Conservation (phyloP, 2,329 filamentous ascomycete species). For the Sarocladiaceae sp. region DNA sequence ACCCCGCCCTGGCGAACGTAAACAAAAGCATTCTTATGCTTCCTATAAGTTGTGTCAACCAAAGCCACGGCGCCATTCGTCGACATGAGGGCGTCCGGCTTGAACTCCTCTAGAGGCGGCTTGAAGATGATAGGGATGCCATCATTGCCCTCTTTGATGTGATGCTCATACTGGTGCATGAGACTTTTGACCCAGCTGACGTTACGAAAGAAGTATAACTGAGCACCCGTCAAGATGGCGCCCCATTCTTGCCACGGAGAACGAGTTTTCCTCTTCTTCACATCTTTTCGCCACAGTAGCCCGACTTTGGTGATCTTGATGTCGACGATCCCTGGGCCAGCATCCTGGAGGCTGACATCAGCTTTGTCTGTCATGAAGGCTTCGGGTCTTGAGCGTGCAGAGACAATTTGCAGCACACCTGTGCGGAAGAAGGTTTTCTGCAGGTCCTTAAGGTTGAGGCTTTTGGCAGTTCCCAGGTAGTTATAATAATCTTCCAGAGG, state of each 20-base stretch:
- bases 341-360: slow-evolving; percentile 75
- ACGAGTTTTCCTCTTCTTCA: slow-evolving; percentile 86
- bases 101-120: slow-evolving; percentile 84
- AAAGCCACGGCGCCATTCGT: slow-evolving; percentile 89
- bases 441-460: slow-evolving; percentile 71
- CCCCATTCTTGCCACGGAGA: slow-evolving; percentile 99
- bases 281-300: slow-evolving; percentile 86
- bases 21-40: slow-evolving; percentile 91
- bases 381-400: slow-evolving; percentile 84
- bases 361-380: slow-evolving; percentile 90
- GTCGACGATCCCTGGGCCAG: slow-evolving; percentile 88
- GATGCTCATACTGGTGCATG: slow-evolving; percentile 79
- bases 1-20: slow-evolving; percentile 81
- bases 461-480: slow-evolving; percentile 71
- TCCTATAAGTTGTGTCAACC: slow-evolving; percentile 79
- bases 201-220: slow-evolving; percentile 94
- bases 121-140: slow-evolving; percentile 80
- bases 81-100: slow-evolving; percentile 87
- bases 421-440: slow-evolving; percentile 88
- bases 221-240: slow-evolving; percentile 90
- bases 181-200: slow-evolving; percentile 86
- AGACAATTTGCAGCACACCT: slow-evolving; percentile 90
- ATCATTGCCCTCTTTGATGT: slow-evolving; percentile 70
- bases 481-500: slow-evolving; percentile 86
- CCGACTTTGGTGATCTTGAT: slow-evolving; percentile 98